phyloP scores from a whole-genome alignment of 2,329 filamentous ascomycete genomes.

The Aspergillus thermomutatus region DNA sequence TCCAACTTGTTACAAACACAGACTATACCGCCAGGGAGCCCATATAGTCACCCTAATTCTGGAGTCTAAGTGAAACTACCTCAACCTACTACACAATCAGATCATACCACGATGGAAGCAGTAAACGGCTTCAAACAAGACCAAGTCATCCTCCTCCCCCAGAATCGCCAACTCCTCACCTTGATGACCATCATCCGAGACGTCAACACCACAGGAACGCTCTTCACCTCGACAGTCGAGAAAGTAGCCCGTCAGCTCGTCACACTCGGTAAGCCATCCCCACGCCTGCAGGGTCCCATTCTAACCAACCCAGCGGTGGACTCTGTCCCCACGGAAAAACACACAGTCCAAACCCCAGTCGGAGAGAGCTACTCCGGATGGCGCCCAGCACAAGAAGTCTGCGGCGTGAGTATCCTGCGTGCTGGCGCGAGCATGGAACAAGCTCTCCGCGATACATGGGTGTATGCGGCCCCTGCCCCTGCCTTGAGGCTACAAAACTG shows the following conservation, averaged over 20 bases:
- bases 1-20: no score
- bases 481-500: background rate
- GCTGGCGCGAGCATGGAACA: conserved; percentile 32
- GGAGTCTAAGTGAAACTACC: no score
- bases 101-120: background rate
- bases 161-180: conserved; percentile 8
- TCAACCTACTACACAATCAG: background rate
- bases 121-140: background rate
- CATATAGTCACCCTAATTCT: no score
- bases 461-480: conserved; percentile 14
- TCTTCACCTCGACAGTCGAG: conserved; percentile 9
- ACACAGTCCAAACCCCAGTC: conserved; percentile 12
- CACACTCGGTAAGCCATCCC: conserved; percentile 4
- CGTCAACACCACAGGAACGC: conserved; percentile 5
- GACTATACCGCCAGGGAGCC: no score
- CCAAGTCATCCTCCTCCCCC: conserved; percentile 9
- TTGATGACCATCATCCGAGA: conserved; percentile 18
- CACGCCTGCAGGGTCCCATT: background rate
- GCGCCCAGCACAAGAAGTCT: conserved; percentile 18
- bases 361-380: conserved; percentile 7
- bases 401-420: conserved; percentile 32
- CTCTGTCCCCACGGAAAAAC: conserved; percentile 11
- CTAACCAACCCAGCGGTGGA: conserved; percentile 11
- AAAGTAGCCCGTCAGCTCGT: conserved; percentile 10
- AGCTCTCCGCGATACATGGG: conserved; percentile 24